Base-by-base conservation (phyloP, 495 filamentous ascomycete genomes). In the Pyrenopolyporus hunteri region DNA sequence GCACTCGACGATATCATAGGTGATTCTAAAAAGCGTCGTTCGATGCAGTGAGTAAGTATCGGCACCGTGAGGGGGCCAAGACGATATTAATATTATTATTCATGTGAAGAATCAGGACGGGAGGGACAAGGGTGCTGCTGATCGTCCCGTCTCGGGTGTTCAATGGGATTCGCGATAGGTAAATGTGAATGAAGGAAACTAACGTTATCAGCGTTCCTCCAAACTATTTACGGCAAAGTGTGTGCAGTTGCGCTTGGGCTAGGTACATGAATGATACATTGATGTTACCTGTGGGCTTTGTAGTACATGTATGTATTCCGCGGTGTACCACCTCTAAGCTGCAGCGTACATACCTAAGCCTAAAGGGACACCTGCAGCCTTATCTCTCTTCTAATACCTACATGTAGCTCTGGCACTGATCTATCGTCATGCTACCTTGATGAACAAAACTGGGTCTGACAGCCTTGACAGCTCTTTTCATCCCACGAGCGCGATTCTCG, bases 391-490 rank as follows among this genome's bases (percentile, higher is more conserved):
- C 13, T 17, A 2, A 39, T n/a, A n/a, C n/a, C n/a, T n/a, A n/a
- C n/a, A n/a, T n/a, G n/a, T 29, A 31, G 26, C 26, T 28, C 11
- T 46, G 14, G 6, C 36, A 32, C 26, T 17, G 26, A 45, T 6
- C n/a, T 32, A 32, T n/a, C n/a, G 23, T 46, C 42, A 37, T 40
- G n/a, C 14, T 37, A 29, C 32, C 16, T 16, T 48, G 37, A 26
- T 14, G 9, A 43, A 49, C 50, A 57, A 22, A 63, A 39, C 33
- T 37, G 59, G 59, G 53, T 40, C 53, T 54, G 43, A 42, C 53
- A 64, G 60, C 54, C 54, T 64, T 35, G 60, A 58, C 53, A 64
- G 47, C 46, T 35, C 35, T 50, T 39, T 32, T 20, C 48, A n/a
- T 58, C 35, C 42, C 47, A 49, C 16, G 3, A 14, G n/a, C 19